A percentile compares a stretch with the other conserved stretches of the same genome.
phyloP scores from a whole-genome alignment of 208 protist genomes.

The Crithidia bombi region DNA sequence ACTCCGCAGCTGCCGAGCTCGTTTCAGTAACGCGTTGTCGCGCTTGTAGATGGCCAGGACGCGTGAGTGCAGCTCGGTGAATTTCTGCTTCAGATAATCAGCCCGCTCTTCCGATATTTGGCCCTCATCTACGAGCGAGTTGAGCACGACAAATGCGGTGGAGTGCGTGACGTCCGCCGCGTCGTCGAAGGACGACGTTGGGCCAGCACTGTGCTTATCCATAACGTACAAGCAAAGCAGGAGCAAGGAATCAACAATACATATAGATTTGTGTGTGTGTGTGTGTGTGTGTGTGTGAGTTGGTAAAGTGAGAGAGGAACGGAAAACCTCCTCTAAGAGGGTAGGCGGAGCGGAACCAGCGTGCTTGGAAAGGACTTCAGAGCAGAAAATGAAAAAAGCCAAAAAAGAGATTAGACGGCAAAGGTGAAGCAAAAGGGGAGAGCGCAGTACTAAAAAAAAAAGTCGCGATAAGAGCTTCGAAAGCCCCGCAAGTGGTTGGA shows the following conservation, averaged over 20 bases:
- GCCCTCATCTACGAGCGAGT: slow-evolving; percentile 89
- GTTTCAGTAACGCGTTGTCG: slow-evolving; percentile 89
- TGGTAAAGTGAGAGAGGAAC: too few relatives aligned
- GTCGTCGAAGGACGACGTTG: slow-evolving; percentile 46
- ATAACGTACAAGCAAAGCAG: slow-evolving; percentile 12
- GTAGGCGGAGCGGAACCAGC: too few relatives aligned
- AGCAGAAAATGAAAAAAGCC: too few relatives aligned
- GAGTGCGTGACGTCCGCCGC: slow-evolving; percentile 90
- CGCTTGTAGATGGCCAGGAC: slow-evolving; percentile 91
- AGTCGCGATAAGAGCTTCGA: too few relatives aligned
- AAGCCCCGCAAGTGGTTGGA: too few relatives aligned
- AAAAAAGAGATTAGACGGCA: too few relatives aligned
- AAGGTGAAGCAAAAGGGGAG: too few relatives aligned
- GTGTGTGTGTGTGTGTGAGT: neutral
- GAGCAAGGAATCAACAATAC: slow-evolving; percentile 5
- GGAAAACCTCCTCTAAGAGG: too few relatives aligned
- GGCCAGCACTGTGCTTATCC: slow-evolving; percentile 3
- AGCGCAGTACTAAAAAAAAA: too few relatives aligned
- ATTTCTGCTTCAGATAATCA: slow-evolving; percentile 85
- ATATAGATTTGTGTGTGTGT: neutral
- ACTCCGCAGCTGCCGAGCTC: slow-evolving; percentile 80
- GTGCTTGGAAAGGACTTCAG: too few relatives aligned
- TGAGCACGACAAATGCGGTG: slow-evolving; percentile 76
- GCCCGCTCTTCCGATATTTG: slow-evolving; percentile 86
- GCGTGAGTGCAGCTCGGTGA: slow-evolving; percentile 85